These are phyloP conservation scores for Bjerkandera adusta DNA, from an alignment of 1,284 basidiomycete species.

Conservation along the genomic window DNA sequence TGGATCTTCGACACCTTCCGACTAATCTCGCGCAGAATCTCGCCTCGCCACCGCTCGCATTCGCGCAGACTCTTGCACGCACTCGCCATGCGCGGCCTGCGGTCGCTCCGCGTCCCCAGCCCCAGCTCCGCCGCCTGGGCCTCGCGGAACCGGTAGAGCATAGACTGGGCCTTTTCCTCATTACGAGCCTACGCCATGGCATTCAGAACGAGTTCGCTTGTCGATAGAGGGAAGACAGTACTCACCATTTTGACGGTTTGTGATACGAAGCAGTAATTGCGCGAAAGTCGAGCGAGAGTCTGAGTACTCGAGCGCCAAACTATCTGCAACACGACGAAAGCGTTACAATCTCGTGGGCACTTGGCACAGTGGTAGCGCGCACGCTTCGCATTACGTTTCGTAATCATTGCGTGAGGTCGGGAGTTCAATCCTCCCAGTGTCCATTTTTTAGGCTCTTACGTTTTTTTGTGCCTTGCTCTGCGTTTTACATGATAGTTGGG, in stretches of 20 bases:
- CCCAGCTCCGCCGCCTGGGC: conserved; percentile 96
- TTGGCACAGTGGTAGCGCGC: conserved; percentile 10
- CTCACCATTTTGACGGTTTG: conserved; percentile 16
- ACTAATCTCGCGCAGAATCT: conserved; percentile 92
- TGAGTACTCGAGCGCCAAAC: too few species aligned
- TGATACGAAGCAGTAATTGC: neutral
- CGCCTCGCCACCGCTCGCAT: conserved; percentile 94
- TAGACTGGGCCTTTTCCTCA: conserved; percentile 97
- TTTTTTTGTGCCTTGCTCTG: too few species aligned
- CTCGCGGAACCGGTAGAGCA: conserved; percentile 98
- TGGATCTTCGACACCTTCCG: conserved; percentile 98
- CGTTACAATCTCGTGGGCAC: neutral
- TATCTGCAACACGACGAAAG: too few species aligned
- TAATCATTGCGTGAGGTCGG: conserved; percentile 4
- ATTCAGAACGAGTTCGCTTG: neutral
- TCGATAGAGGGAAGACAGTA: neutral
- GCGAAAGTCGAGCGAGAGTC: neutral
- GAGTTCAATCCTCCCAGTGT: conserved; percentile 7
- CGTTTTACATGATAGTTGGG: too few species aligned
- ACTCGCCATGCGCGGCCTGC: conserved; percentile 87
- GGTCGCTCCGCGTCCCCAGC: conserved; percentile 76
- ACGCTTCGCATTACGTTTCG: conserved; percentile 11
- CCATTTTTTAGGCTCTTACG: neutral
- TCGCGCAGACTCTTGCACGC: conserved; percentile 89
- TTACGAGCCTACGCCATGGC: conserved; percentile 74